Conservation (phyloP, 2,329 filamentous ascomycete genomes). For the Pseudogymnoascus sp. region DNA sequence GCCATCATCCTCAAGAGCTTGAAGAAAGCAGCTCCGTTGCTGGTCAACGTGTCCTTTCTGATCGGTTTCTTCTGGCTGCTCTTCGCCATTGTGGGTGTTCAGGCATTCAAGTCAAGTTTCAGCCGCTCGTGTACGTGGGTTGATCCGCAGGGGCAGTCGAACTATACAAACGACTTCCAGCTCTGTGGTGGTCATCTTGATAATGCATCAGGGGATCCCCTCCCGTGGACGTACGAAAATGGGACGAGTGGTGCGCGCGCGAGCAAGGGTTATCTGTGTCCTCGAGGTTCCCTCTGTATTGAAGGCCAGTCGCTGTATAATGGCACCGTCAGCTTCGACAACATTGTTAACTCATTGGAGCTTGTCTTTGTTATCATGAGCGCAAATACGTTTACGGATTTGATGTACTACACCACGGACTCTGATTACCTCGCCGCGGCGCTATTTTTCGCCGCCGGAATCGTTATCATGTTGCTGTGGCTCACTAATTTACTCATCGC, state of each 20-base stretch:
- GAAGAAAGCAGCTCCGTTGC: slow-evolving; percentile 86
- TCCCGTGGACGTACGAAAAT: slow-evolving; percentile 60
- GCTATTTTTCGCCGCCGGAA: slow-evolving; percentile 64
- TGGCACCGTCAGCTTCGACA: slow-evolving; percentile 87
- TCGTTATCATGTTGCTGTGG: slow-evolving; percentile 93
- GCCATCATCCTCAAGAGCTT: slow-evolving; percentile 89
- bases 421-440: slow-evolving; percentile 85
- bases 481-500: slow-evolving; percentile 90
- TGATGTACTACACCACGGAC: slow-evolving; percentile 88
- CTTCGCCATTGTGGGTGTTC: slow-evolving; percentile 93
- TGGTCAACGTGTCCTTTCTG: slow-evolving; percentile 88
- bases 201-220: slow-evolving; percentile 44
- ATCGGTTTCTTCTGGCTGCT: slow-evolving; percentile 97
- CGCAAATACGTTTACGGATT: slow-evolving; percentile 89
- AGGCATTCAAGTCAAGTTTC: slow-evolving; percentile 85
- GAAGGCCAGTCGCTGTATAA: slow-evolving; percentile 72
- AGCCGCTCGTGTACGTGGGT: slow-evolving; percentile 72
- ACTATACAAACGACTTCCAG: slow-evolving; percentile 57
- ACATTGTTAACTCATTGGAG: slow-evolving; percentile 85
- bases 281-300: slow-evolving; percentile 72
- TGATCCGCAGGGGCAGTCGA: slow-evolving; percentile 52
- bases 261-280: slow-evolving; percentile 83
- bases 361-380: slow-evolving; percentile 98
- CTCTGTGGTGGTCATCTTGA: slow-evolving; percentile 83
- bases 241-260: slow-evolving; percentile 42